Base-by-base conservation (phyloP, 2,329 filamentous ascomycete species). In the Graphiopsis chlorocephala region DNA sequence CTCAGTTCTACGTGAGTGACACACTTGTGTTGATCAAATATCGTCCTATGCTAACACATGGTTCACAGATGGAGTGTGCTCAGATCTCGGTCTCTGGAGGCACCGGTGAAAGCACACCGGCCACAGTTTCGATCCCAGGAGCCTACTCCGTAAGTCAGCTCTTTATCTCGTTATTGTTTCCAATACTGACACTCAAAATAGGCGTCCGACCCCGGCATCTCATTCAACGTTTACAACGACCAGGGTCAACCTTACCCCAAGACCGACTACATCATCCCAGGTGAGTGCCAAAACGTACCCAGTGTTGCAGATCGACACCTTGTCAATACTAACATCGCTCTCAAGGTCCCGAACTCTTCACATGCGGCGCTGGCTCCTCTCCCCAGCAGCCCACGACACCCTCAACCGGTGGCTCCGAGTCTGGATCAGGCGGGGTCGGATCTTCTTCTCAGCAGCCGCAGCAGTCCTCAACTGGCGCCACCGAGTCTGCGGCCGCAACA, bases 1-100 rank as follows among this genome's bases (percentile, higher is more conserved):
- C 78, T 23, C 77, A 79, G 64, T 76, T 78, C 65, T 79, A 79
- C 63, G 70, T 77, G 53, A 72, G 72, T 25, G 8, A 20, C 79
- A 25, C 8, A 20, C 14, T 8, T 5, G 12, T 42, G 31, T 26
- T 33, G 14, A 17, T 38, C 12, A 14, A 12, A 15, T n/a, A 10
- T 15, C 8, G 4, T 12, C 1, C 23, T 17, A 10, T 58, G 31
- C 55, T 58, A 58, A 58, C 31, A 31, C 20, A 35, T 15, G 20
- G 38, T 45, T 45, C 14, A 7, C 35, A 58, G 55, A 58, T 58
- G 55, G 55, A 58, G 55, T 58, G 76, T 66, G 68, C 65, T 25
- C 68, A 69, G 67, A 63, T 69, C 58, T 53, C 64, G 48, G 67
- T 69, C 33, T 68, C 68, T 20, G 64, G 64, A 14, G 62, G 59